Evolutionary conservation across 257 asterid species (phyloP), one percentile per base, ranked within the genome.

Genomic region (Solanum tarapatanum): DNA sequence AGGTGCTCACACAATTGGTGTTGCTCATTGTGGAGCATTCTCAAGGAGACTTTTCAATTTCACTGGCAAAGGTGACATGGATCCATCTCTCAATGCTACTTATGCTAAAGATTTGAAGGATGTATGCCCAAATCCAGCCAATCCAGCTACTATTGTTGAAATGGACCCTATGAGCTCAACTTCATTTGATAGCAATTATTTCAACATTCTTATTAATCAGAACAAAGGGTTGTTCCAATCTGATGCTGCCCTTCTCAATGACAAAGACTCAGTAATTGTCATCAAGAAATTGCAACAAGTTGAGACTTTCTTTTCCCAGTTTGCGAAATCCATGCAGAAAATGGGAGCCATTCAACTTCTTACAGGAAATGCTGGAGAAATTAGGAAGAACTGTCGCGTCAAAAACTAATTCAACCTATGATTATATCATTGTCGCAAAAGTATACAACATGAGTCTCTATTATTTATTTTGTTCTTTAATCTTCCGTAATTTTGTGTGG

Each of bases 341-440:
- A 94, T 93, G 96, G 92, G 96, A 68, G 92, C 76, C 33, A 88
- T 91, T 28, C 87, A 89, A 37, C 93, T 91, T 84, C 90, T 94
- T 45, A 85, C 89, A 0, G 91, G 92, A 70, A 88, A 87, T 30
- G 89, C 62, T 8, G 92, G 95, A 13, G 94, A 92, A 87, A 88
- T 94, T 17, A 89, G 94, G 39, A 91, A 84, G 82, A 89, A 91
- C 62, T 94, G 94, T 89, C 48, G 91, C 37, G 51, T 91, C n/a
- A 79, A 87, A 76, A 93, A 76, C 23, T 41, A 39, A 92, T 82
- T 79, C 75, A 58, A 30, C 58, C 28, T 43, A 43, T 26, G 0
- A 1, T 39, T 14, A 3, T 79, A 43, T 79, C 66, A 41, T 43
- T n/a, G 33, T 79, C 16, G 9, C 37, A 24, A 2, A 79, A 41